These are phyloP conservation scores for Exobasidium cylindrosporum DNA, from an alignment of 1,284 basidiomycete genomes.

Conservation along the genomic window DNA sequence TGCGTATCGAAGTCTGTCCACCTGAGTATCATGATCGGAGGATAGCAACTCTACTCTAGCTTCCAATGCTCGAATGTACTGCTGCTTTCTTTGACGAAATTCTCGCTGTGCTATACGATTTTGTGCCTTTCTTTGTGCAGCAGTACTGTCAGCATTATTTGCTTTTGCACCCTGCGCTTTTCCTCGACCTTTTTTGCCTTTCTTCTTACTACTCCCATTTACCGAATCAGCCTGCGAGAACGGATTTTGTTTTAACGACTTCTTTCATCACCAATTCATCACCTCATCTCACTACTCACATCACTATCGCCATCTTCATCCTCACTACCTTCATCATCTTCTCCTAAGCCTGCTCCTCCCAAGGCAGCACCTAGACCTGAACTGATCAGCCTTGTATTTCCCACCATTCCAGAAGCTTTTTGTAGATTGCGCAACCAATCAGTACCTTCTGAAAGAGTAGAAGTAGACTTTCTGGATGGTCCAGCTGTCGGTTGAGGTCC, in stretches of 20 bases:
- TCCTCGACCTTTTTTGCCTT: constrained; percentile 19
- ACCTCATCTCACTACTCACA: background rate
- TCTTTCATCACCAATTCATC: background rate
- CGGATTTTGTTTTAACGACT: no score
- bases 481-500: constrained; percentile 33
- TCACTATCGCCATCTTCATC: constrained; percentile 15
- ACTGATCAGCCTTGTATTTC: background rate
- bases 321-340: constrained; percentile 33
- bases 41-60: constrained; percentile 46
- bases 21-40: constrained; percentile 44
- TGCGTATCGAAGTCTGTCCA: constrained; percentile 38
- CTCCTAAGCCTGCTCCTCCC: constrained; percentile 22
- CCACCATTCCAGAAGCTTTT: constrained; percentile 7
- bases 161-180: constrained; percentile 8
- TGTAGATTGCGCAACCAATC: constrained; percentile 14
- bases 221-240: no score
- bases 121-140: constrained; percentile 40
- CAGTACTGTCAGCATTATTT: constrained; percentile 17
- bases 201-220: constrained; percentile 12
- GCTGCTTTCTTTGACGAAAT: constrained; percentile 49
- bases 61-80: constrained; percentile 48
- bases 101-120: constrained; percentile 49
- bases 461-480: background rate
- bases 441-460: background rate
- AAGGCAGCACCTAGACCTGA: background rate